Evolutionary conservation across 2,329 filamentous ascomycete genomes (phyloP), one percentile per base, ranked within the genome.

Genomic region (Aspergillus melleus): DNA sequence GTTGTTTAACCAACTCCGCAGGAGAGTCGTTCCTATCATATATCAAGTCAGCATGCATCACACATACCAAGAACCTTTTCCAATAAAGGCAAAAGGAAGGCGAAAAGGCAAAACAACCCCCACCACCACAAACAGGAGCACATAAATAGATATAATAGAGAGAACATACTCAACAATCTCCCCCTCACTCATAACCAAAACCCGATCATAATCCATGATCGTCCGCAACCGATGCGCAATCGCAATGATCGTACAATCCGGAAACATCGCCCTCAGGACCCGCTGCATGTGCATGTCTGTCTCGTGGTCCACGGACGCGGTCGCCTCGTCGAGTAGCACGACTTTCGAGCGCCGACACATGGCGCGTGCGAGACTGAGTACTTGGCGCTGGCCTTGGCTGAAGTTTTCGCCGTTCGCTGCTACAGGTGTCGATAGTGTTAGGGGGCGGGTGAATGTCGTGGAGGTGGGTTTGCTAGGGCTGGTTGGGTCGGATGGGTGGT

Each of bases 181-280:
- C 0, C 84, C 84, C 0, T 77, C 79, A 8, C 79, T 79, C 81
- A 87, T 81, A 16, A 87, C 84, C 3, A 87, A 78, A 1, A 88
- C 79, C 30, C 77, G 77, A 66, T 88, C 84, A 62, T 85, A 86
- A 69, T 87, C 84, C 58, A 85, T 81, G 10, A 89, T 87, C 0
- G 86, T 87, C 70, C 88, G 84, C 1, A 88, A 74, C 1, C 86
- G 80, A 70, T 89, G 86, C n/a, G 86, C 86, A 69, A 89, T 88
- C 0, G 86, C 87, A 47, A 89, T 86, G 2, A 89, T 85, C 0
- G 86, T 88, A 24, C 82, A 76, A 26, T 79, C 79, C 11, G 77
- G 72, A 49, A 86, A 77, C 62, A 84, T 83, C 9, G 75, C 70
- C 16, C 85, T 73, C 44, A 88, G 68, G 2, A 88, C 77, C 14